Evolutionary conservation across 75 land plant species (phyloP).

Genomic region (Picea sitchensis): DNA sequence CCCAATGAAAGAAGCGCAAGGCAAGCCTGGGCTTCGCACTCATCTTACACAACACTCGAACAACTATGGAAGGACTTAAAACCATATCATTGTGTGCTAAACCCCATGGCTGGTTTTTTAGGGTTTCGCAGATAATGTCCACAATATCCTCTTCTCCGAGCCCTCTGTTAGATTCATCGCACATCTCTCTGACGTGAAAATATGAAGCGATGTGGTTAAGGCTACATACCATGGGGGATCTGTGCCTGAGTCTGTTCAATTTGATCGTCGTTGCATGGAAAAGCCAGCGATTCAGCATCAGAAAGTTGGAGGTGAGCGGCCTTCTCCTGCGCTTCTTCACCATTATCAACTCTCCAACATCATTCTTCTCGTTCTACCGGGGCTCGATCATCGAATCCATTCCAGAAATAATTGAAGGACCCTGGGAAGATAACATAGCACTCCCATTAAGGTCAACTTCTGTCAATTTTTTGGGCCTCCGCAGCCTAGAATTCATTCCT

Average conservation of each 20-base stretch:
- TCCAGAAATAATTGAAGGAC: neutral
- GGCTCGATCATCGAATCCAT: neutral
- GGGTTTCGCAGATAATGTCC: neutral
- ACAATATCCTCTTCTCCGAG: neutral
- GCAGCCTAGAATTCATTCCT: too few species aligned
- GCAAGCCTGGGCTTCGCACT: constrained; percentile 26
- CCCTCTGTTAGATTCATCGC: neutral
- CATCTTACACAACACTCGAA: constrained; percentile 22
- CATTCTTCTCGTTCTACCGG: neutral
- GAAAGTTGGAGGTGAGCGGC: neutral
- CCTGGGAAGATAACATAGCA: too few species aligned
- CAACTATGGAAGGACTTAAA: constrained; percentile 1
- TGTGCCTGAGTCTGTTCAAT: neutral
- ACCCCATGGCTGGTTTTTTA: neutral
- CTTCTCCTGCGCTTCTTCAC: constrained; percentile 11
- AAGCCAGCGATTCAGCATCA: constrained; percentile 11
- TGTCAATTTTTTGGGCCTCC: too few species aligned
- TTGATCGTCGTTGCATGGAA: neutral
- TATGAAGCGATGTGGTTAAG: neutral
- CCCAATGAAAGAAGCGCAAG: constrained; percentile 60
- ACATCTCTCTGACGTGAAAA: neutral
- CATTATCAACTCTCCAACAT: constrained; percentile 1
- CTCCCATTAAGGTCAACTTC: too few species aligned
- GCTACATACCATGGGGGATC: constrained; percentile 1
- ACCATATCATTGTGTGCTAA: neutral